Conservation (phyloP, 495 filamentous ascomycete species). For the Lepidopterella palustris region DNA sequence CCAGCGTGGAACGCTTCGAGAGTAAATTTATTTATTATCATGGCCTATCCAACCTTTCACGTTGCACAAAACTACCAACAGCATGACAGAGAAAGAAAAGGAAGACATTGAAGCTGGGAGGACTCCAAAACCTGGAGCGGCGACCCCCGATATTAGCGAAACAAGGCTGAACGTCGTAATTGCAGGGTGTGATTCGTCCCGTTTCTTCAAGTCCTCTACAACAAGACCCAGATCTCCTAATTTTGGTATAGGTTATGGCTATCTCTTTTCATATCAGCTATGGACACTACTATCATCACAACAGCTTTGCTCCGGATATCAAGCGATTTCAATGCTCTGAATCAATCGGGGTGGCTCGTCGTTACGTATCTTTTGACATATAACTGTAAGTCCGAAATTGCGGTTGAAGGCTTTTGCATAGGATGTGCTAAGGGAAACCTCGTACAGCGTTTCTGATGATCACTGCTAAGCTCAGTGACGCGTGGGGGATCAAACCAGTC, state of each 20-base stretch:
- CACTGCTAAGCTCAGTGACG: slow-evolving; percentile 22
- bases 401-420: not conserved
- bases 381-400: slow-evolving; percentile 8
- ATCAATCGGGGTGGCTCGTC: slow-evolving; percentile 18
- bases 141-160: not conserved
- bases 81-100: not conserved
- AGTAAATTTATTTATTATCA: not conserved
- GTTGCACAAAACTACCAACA: not conserved
- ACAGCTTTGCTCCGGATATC: slow-evolving; percentile 23
- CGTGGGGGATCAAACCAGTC: slow-evolving; percentile 16
- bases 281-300: slow-evolving; percentile 24
- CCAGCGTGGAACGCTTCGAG: not conserved
- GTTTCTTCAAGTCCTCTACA: too few species aligned
- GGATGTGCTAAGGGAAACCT: not conserved
- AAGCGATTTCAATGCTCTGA: slow-evolving; percentile 20
- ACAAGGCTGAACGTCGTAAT: slow-evolving; percentile 19
- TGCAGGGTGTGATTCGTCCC: slow-evolving; percentile 9
- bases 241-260: slow-evolving; percentile 25
- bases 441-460: slow-evolving; percentile 20
- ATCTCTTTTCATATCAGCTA: slow-evolving; percentile 22
- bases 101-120: not conserved
- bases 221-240: too few species aligned
- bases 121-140: not conserved
- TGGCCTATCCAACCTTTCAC: not conserved
- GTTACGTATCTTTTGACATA: slow-evolving; percentile 25